These are phyloP conservation scores for Kwoniella shandongensis DNA, from an alignment of 768 basidiomycete species.

Conservation along the genomic window DNA sequence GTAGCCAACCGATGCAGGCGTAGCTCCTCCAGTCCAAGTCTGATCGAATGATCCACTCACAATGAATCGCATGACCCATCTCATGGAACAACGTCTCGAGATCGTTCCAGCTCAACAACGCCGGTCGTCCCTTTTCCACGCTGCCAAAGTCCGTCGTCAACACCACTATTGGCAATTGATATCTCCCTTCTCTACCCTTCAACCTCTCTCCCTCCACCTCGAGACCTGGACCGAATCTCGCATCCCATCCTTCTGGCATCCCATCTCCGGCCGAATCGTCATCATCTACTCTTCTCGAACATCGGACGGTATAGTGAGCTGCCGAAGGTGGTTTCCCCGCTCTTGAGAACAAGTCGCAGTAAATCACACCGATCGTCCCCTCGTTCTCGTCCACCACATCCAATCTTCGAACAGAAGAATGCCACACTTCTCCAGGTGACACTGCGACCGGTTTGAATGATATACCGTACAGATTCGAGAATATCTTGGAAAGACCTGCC, in stretches of 20 bases:
- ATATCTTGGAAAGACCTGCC: slow-evolving; percentile 84
- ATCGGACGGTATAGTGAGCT: slow-evolving; percentile 96
- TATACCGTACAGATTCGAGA: slow-evolving; percentile 83
- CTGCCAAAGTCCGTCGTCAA: slow-evolving; percentile 80
- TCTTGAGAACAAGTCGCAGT: slow-evolving; percentile 84
- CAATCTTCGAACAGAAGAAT: slow-evolving; percentile 80
- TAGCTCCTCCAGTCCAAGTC: too few species aligned
- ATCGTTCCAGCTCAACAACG: slow-evolving; percentile 85
- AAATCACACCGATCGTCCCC: slow-evolving; percentile 90
- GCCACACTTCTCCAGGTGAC: slow-evolving; percentile 81
- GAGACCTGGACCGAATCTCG: slow-evolving; percentile 35
- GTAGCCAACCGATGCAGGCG: background rate
- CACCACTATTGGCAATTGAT: slow-evolving; percentile 88
- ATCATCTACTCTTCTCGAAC: slow-evolving; percentile 86
- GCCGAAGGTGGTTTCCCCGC: slow-evolving; percentile 84
- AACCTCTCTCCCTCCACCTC: slow-evolving; percentile 57
- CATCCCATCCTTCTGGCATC: slow-evolving; percentile 48
- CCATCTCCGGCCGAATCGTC: slow-evolving; percentile 74
- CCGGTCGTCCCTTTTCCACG: slow-evolving; percentile 61
- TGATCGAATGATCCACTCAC: slow-evolving; percentile 60
- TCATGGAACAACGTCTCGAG: slow-evolving; percentile 94
- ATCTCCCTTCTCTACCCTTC: slow-evolving; percentile 67
- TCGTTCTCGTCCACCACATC: slow-evolving; percentile 87
- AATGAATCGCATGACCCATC: slow-evolving; percentile 99
- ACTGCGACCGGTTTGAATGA: slow-evolving; percentile 66